Conservation (phyloP, 2,329 filamentous ascomycete species). For the Acephala macrosclerotiorum region DNA sequence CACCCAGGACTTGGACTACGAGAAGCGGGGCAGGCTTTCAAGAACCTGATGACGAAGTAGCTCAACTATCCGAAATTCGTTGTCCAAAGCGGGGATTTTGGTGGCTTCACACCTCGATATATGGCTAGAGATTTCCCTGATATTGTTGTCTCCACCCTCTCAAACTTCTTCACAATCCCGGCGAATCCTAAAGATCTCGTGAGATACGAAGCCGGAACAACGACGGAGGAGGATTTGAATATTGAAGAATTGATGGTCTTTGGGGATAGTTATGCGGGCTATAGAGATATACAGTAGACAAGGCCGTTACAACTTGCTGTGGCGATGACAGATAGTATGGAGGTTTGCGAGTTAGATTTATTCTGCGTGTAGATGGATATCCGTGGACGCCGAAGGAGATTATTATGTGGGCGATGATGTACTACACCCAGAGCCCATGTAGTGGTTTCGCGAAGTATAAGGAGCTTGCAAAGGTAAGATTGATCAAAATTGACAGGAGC, state of each 20-base stretch:
- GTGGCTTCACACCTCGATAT: neutral
- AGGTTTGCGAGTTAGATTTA: neutral
- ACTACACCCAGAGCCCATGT: conserved; percentile 35
- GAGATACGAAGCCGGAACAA: neutral
- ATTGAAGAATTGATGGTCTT: neutral
- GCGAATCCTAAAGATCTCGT: neutral
- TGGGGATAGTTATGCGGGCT: neutral
- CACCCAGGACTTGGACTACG: conserved; percentile 12
- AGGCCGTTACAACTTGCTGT: neutral
- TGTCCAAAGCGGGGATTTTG: neutral
- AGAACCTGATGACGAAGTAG: neutral
- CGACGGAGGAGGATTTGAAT: neutral
- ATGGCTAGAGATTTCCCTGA: neutral
- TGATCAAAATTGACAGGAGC: neutral
- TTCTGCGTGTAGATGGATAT: conserved; percentile 3
- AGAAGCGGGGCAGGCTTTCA: neutral
- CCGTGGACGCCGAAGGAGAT: conserved; percentile 31
- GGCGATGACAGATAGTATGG: neutral
- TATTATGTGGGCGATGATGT: conserved; percentile 38
- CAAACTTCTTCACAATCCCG: neutral
- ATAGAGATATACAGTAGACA: neutral
- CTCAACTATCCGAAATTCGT: neutral
- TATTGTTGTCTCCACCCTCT: neutral
- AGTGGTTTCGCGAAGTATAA: conserved; percentile 32
- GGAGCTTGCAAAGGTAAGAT: conserved; percentile 10